Base-by-base conservation (phyloP, 2,329 filamentous ascomycete species). In the Intubia oerlemansii region DNA sequence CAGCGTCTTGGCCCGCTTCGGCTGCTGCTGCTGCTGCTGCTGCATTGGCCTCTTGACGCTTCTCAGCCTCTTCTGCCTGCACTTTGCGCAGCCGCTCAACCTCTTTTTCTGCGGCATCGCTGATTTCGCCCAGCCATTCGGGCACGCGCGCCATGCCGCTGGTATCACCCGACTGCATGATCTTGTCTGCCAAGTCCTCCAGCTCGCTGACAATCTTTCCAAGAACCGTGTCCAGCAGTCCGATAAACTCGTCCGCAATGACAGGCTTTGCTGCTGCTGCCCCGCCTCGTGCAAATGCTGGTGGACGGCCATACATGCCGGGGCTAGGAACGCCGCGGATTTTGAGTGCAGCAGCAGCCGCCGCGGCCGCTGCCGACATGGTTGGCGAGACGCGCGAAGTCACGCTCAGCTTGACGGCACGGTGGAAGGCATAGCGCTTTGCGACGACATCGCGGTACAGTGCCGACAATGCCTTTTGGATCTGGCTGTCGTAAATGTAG, bases 161-260 rank as follows among this genome's bases (percentile, higher is more conserved):
- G 31, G 32, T 37, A 32, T 39, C 35, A n/a, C 35, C 34, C 4
- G 32, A 32, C 18, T 34, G 37, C 18, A 39, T 24, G 22, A 37
- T 16, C 24, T 34, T 33, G 29, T 39, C 37, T 0, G 32, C 33
- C 34, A 39, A 28, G n/a, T 32, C 35, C 7, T 39, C 35, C 2
- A 39, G 34, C 29, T 37, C 37, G 6, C 21, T 19, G 22, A 36
- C 32, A 10, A 34, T 30, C 8, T 25, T 19, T 4, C 13, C 25
- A 5, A 39, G 29, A 2, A 30, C 33, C 17, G 27, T 32, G 31
- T 39, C 37, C n/a, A 39, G 27, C 10, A 10, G 17, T 1, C 34
- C 32, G 1, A 28, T 21, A 21, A 39, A 39, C 1, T 28, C 21
- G 1, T 29, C 25, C 2, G 32, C 13, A 5, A 39, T 17, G 7